These are phyloP conservation scores for Podila epicladia DNA, from an alignment of 192 early-diverging fungal species.

Conservation along the genomic window DNA sequence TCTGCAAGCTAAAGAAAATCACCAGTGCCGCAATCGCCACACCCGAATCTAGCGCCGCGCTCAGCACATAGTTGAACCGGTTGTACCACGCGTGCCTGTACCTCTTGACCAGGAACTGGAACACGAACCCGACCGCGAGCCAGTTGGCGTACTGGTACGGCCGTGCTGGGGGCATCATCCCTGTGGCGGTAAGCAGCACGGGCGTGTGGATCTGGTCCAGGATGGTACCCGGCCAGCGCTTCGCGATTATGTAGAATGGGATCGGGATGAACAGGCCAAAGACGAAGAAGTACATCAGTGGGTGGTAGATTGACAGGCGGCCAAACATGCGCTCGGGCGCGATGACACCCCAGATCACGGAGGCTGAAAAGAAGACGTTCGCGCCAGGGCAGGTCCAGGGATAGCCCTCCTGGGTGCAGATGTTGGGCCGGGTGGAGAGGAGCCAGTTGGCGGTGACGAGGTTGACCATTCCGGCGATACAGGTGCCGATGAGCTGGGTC, in stretches of 20 bases:
- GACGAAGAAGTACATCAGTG: conserved; percentile 54
- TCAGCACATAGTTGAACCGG: conserved; percentile 76
- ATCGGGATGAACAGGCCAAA: conserved; percentile 46
- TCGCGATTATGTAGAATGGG: conserved; percentile 47
- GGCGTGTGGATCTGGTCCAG: conserved; percentile 63
- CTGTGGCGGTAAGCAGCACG: conserved; percentile 58
- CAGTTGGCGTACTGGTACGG: conserved; percentile 61
- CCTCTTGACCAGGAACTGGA: conserved; percentile 60
- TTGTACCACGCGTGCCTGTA: conserved; percentile 60
- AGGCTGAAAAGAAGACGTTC: conserved; percentile 67
- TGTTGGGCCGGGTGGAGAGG: conserved; percentile 53
- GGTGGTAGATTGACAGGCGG: conserved; percentile 42
- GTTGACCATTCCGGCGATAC: conserved; percentile 57
- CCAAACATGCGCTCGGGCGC: conserved; percentile 67
- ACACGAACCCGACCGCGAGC: conserved; percentile 58
- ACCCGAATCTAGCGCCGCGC: conserved; percentile 72
- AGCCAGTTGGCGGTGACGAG: conserved; percentile 57
- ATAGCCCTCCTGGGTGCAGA: conserved; percentile 56
- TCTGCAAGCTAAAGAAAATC: conserved; percentile 55
- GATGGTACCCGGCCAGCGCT: conserved; percentile 38
- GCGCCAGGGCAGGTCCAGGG: conserved; percentile 63
- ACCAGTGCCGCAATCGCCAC: conserved; percentile 55
- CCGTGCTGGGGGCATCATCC: conserved; percentile 65
- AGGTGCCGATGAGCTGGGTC: conserved; percentile 68
- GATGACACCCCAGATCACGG: conserved; percentile 72